Conservation (phyloP, 495 filamentous ascomycete species). For the Penicillium desertorum region DNA sequence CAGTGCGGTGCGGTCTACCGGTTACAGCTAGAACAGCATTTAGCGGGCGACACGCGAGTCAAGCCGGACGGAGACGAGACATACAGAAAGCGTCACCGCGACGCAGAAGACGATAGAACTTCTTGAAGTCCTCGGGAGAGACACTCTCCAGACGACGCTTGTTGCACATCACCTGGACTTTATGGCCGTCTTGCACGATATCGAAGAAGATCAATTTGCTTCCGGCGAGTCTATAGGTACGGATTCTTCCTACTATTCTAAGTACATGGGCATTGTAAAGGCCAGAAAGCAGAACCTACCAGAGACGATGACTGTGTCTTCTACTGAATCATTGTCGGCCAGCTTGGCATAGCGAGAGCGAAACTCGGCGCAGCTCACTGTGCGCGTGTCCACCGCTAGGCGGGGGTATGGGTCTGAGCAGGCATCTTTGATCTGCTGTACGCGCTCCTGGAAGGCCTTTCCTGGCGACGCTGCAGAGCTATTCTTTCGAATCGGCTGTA, state of each 20-base stretch:
- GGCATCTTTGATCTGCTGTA: conserved; percentile 49
- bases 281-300: conserved; percentile 43
- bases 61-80: conserved; percentile 40
- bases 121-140: conserved; percentile 53
- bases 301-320: conserved; percentile 43
- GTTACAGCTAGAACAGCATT: conserved; percentile 52
- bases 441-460: conserved; percentile 46
- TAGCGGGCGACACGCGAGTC: conserved; percentile 13
- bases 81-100: conserved; percentile 78
- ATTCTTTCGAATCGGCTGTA: conserved; percentile 20
- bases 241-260: conserved; percentile 65
- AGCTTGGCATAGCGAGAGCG: conserved; percentile 38
- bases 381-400: conserved; percentile 29
- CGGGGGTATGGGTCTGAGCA: conserved; percentile 55
- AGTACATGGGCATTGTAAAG: conserved; percentile 39
- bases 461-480: conserved; percentile 39
- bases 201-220: conserved; percentile 83
- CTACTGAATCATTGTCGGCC: conserved; percentile 47
- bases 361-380: conserved; percentile 42
- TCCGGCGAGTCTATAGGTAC: conserved; percentile 55
- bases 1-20: conserved; percentile 70
- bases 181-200: conserved; percentile 65
- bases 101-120: conserved; percentile 56
- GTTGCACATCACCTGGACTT: conserved; percentile 73
- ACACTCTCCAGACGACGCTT: conserved; percentile 53